Evolutionary conservation across 2,329 filamentous ascomycete species (phyloP).

Genomic region (Rutstroemia sp.): DNA sequence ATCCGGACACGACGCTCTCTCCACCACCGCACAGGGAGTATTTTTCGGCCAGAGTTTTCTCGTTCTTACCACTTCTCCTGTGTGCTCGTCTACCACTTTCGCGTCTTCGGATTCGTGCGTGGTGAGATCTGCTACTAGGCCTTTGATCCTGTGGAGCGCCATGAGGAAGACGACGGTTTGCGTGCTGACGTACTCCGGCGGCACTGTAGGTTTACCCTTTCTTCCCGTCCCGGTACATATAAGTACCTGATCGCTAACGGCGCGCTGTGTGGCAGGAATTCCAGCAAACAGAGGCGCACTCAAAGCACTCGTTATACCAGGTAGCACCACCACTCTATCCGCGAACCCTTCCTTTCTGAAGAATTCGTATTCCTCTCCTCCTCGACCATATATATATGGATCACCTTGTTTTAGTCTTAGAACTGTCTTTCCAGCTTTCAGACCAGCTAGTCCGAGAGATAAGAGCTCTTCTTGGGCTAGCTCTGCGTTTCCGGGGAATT

Average conservation of each 20-base stretch:
- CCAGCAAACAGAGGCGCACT: constrained; percentile 81
- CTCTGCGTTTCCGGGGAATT: constrained; percentile 96
- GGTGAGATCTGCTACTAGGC: constrained; percentile 66
- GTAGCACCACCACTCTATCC: constrained; percentile 62
- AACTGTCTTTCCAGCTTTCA: constrained; percentile 67
- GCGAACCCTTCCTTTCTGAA: constrained; percentile 67
- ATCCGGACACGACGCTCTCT: constrained; percentile 88
- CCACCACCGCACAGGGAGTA: constrained; percentile 90
- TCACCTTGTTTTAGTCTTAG: constrained; percentile 93
- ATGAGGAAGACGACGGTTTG: constrained; percentile 92
- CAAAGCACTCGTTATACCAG: constrained; percentile 84
- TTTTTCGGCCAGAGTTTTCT: constrained; percentile 57
- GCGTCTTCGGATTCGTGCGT: constrained; percentile 30
- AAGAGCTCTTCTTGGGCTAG: constrained; percentile 86
- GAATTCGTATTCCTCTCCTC: constrained; percentile 84
- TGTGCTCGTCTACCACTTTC: constrained; percentile 26
- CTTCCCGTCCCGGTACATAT: constrained; percentile 95
- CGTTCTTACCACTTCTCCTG: constrained; percentile 27
- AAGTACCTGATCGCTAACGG: constrained; percentile 84
- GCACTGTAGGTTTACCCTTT: constrained; percentile 75
- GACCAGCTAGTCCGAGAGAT: constrained; percentile 63
- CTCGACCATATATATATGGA: constrained; percentile 91
- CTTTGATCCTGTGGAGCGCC: constrained; percentile 78
- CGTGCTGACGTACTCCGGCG: constrained; percentile 67
- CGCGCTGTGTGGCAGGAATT: constrained; percentile 82